Conservation (phyloP, 2,329 filamentous ascomycete species). For the Macrophomina phaseolina region DNA sequence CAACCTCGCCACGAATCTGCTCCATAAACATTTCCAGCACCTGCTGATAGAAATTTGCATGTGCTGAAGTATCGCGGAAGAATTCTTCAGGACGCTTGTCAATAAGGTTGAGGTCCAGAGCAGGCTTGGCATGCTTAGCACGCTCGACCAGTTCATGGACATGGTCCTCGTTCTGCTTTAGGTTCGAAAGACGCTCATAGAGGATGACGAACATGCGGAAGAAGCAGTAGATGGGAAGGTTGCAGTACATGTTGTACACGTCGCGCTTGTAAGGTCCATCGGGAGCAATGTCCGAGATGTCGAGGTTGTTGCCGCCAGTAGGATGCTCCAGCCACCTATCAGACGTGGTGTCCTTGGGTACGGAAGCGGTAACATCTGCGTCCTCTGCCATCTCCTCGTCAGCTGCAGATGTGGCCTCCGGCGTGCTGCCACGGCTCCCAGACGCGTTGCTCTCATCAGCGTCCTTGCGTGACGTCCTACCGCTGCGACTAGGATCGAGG, state of each 20-base stretch:
- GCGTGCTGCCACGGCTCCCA: slow-evolving; percentile 86
- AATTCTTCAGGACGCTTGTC: slow-evolving; percentile 77
- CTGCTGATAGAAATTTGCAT: slow-evolving; percentile 82
- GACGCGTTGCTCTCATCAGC: slow-evolving; percentile 81
- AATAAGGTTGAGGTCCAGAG: slow-evolving; percentile 80
- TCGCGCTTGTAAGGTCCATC: slow-evolving; percentile 82
- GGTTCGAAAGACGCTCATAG: slow-evolving; percentile 79
- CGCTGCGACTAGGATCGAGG: slow-evolving; percentile 76
- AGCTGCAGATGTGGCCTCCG: slow-evolving; percentile 76
- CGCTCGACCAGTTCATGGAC: slow-evolving; percentile 77
- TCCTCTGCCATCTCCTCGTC: slow-evolving; percentile 75
- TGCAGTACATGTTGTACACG: slow-evolving; percentile 89
- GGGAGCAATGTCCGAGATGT: slow-evolving; percentile 69
- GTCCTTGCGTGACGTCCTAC: slow-evolving; percentile 71
- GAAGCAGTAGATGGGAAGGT: slow-evolving; percentile 91
- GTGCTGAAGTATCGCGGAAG: slow-evolving; percentile 68
- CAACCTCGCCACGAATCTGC: slow-evolving; percentile 80
- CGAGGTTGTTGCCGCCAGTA: slow-evolving; percentile 60
- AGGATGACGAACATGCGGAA: slow-evolving; percentile 92
- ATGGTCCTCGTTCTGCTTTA: slow-evolving; percentile 78
- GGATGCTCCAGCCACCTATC: slow-evolving; percentile 69
- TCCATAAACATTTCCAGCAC: slow-evolving; percentile 86
- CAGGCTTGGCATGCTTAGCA: slow-evolving; percentile 77
- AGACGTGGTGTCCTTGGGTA: slow-evolving; percentile 58
- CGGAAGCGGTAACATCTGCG: slow-evolving; percentile 53